Evolutionary conservation across 768 basidiomycete species (phyloP).

Genomic region (Tricholoma furcatifolium): DNA sequence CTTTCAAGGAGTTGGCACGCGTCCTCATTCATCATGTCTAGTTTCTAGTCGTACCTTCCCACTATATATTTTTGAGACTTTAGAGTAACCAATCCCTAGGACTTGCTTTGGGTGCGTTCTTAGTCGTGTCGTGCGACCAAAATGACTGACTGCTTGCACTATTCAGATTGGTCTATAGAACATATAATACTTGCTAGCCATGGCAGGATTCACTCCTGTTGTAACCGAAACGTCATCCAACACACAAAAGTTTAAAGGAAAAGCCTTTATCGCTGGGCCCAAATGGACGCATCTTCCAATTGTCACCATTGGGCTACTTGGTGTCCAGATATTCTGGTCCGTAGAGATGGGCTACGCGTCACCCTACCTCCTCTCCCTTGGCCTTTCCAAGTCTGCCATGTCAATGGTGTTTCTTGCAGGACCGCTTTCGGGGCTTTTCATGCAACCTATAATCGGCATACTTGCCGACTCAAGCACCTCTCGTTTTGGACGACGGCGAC

Average conservation of each 20-base stretch:
- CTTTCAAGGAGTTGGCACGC: too few species aligned
- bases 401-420: constrained; percentile 92
- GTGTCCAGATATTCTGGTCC: constrained; percentile 89
- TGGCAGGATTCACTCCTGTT: constrained; percentile 14
- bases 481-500: constrained; percentile 79
- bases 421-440: constrained; percentile 84
- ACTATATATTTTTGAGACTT: too few species aligned
- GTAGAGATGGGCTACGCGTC: constrained; percentile 93
- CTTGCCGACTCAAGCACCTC: constrained; percentile 85
- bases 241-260: constrained; percentile 32
- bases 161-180: too few species aligned
- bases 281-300: constrained; percentile 63
- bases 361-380: constrained; percentile 87
- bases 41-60: too few species aligned
- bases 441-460: constrained; percentile 90
- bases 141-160: too few species aligned
- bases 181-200: background rate
- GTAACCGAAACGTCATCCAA: background rate
- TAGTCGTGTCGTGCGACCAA: too few species aligned
- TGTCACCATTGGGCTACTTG: constrained; percentile 77
- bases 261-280: constrained; percentile 65
- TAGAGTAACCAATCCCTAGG: too few species aligned
- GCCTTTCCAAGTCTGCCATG: constrained; percentile 83
- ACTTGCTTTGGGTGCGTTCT: too few species aligned
- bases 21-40: too few species aligned